Evolutionary conservation across 2,329 filamentous ascomycete species (phyloP), one percentile per base, ranked within the genome.

Genomic region (Ophiocordyceps robertsii): DNA sequence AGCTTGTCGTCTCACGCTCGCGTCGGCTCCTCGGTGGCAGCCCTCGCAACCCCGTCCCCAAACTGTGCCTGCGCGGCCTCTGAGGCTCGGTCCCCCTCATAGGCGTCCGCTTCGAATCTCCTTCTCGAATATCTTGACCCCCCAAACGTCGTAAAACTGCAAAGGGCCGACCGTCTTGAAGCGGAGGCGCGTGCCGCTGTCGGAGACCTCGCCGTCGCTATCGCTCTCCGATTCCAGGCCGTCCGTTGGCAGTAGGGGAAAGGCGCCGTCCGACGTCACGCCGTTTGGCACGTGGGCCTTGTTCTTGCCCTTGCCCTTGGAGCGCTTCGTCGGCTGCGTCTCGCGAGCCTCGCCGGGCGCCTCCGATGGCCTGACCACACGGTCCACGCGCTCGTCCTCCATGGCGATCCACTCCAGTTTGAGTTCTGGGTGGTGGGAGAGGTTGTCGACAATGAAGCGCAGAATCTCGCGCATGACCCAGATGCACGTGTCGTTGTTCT

Each of bases 391-490:
- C 42, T 70, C 62, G 10, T 69, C 70, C 37, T 72, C 69, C 44
- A 78, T 68, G 6, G 73, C 70, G 16, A 81, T 59, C 64, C 71
- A 80, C 52, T 79, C 71, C 3, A 81, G 61, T 49, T 72, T 72
- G 52, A 76, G 60, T 10, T 69, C 53, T 0, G 72, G 72, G 44
- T 72, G 65, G 45, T 79, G 72, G 2, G 70, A 67, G 2, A 80
- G 55, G 29, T 65, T 73, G 53, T 81, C 77, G 10, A 77, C 64
- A 27, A 75, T 66, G 52, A 80, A 80, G n/a, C 65, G 67, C 35
- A 70, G 65, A 3, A 72, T 70, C 56, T 80, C 75, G 16, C 67
- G 64, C 58, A 73, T 68, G 8, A 77, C 69, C 61, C 68, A 75
- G 13, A 69, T 60, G 44, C 73, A 78, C 0, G 69, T 71, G 47